phyloP scores from a whole-genome alignment of 257 asterid species.

The Solanum chiquidenum region DNA sequence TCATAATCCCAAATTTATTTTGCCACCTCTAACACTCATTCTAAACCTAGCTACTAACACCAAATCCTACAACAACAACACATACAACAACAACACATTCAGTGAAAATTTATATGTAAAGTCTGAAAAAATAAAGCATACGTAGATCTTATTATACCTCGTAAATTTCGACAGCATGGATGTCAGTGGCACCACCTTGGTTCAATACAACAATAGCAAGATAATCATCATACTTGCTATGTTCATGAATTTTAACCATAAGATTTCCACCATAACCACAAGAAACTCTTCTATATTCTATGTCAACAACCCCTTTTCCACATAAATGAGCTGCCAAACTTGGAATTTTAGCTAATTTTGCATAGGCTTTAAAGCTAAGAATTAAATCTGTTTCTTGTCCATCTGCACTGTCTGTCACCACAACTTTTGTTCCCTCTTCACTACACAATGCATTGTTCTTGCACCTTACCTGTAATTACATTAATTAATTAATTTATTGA shows the following conservation, averaged over 20 bases:
- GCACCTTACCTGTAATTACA: constrained; percentile 18
- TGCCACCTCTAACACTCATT: background rate
- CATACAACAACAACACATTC: too few species aligned
- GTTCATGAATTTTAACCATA: background rate
- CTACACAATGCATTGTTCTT: constrained; percentile 1
- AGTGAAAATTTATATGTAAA: background rate
- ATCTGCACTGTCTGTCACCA: constrained; percentile 3
- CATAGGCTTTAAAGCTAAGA: background rate
- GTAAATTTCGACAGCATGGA: background rate
- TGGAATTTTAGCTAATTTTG: background rate
- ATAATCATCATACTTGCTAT: constrained; percentile 3
- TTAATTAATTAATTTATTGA: background rate
- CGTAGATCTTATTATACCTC: background rate
- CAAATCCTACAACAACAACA: background rate
- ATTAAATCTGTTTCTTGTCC: constrained; percentile 1
- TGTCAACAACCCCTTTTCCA: background rate
- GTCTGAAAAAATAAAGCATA: background rate
- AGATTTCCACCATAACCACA: background rate
- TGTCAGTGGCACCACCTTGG: background rate
- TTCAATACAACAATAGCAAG: background rate
- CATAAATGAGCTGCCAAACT: background rate
- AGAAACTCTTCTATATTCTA: constrained; percentile 1
- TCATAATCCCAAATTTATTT: background rate
- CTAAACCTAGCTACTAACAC: background rate
- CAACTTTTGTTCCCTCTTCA: background rate